Base-by-base conservation (phyloP, 345 rosid genomes). In the Citropsis articulata region DNA sequence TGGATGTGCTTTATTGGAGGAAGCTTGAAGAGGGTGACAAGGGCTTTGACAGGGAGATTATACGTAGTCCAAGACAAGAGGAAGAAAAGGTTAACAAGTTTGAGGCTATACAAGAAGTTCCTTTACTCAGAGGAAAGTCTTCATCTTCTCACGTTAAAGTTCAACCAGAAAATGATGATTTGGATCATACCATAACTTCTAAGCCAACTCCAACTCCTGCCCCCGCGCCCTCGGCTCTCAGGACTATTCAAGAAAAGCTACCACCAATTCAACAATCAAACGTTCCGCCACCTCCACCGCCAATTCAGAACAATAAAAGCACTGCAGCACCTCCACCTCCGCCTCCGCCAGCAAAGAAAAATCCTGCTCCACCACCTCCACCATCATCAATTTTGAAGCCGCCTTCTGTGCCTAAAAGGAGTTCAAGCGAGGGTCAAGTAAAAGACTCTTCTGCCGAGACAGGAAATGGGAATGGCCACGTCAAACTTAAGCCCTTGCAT, bases 1-100 rank as follows among this genome's bases (percentile, higher is more conserved):
- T 90, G 66, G 98, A 93, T 79, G 94, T 93, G 71, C 79, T 91
- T 73, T 95, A 92, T 48, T 93, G 98, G 98, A 90, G 84, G 73
- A 83, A 83, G 72, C 85, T 88, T 35, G 83, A 89, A 70, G 84
- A 42, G 9, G 85, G 84, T 27, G 82, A 75, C n/a, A 83, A 63
- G 30, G 76, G 83, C 62, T 84, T 78, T 22, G 72, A 65, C 30
- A 87, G 81, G 75, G 75, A 81, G 70, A 67, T 45, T 50, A 16
- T 76, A 35, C 33, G 60, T 66, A 55, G 73, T 64, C 80, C 86
- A 56, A 83, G 64, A 22, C 83, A 71, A 21, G 85, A 78, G 18
- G 80, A 72, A 61, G 72, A 79, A 9, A 81, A 63, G 18, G 61
- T 76, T 40, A 50, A 81, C 45, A 85, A 73, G 36, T 57, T 66